Conservation (phyloP, 345 rosid genomes). For the Eucalyptus marginata region DNA sequence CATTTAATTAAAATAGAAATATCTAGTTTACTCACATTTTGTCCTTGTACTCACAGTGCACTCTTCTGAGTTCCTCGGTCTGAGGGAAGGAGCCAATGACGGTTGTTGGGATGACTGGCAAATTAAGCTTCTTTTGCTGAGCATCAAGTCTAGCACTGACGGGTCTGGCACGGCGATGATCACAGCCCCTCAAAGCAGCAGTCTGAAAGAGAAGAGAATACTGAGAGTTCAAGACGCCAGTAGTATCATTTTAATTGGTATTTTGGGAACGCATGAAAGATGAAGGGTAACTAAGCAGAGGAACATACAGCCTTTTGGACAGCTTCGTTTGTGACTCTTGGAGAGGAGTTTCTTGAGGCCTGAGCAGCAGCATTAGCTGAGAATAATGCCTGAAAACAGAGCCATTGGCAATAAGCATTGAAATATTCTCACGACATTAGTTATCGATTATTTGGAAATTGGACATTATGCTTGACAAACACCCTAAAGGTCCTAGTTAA, state of each 20-base stretch:
- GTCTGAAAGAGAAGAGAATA: no score
- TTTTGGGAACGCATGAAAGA: no score
- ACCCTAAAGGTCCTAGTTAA: neutral
- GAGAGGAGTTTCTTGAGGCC: slow-evolving; percentile 83
- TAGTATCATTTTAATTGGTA: no score
- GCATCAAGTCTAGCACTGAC: no score
- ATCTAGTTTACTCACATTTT: no score
- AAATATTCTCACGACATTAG: neutral
- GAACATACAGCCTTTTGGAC: slow-evolving; percentile 1
- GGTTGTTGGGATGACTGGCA: neutral
- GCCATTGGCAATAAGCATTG: neutral
- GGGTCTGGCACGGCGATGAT: no score
- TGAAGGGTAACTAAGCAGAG: neutral
- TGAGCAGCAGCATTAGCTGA: slow-evolving; percentile 64
- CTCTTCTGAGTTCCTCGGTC: neutral
- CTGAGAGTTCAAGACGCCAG: no score
- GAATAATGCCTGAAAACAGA: slow-evolving; percentile 37
- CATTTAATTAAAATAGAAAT: no score
- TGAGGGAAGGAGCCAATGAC: slow-evolving; percentile 17
- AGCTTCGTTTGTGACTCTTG: slow-evolving; percentile 65
- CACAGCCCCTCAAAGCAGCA: no score
- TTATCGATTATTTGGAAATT: neutral
- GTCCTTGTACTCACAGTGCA: no score
- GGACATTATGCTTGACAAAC: neutral
- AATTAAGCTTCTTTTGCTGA: no score